Percentiles rank a stretch among this genome's conserved stretches.
These are phyloP conservation scores for Fraxinus dipetala DNA, from an alignment of 305 asterid genomes.

Conservation along the genomic window DNA sequence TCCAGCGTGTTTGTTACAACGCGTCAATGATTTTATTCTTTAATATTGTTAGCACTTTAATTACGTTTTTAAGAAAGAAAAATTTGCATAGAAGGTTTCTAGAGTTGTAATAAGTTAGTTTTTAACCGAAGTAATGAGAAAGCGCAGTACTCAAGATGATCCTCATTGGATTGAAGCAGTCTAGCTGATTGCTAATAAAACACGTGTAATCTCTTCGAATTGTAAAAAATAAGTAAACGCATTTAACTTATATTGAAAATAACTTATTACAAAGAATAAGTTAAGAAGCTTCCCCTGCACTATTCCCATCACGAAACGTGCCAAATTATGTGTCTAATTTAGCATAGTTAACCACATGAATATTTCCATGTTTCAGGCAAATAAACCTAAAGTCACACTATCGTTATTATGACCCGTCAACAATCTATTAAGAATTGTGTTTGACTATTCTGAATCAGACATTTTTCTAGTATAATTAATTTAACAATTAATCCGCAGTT, in stretches of 20 bases:
- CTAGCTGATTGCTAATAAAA: not conserved
- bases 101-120: not conserved
- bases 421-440: not conserved
- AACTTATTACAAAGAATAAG: too few species aligned
- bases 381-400: too few species aligned
- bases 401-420: too few species aligned
- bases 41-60: not conserved
- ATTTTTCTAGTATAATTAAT: not conserved
- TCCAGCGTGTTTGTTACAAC: not conserved
- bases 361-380: too few species aligned
- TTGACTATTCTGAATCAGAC: not conserved
- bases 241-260: too few species aligned
- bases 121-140: not conserved
- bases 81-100: not conserved
- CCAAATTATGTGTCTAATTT: not conserved
- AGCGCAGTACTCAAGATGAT: not conserved
- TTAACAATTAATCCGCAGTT: not conserved
- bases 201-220: not conserved
- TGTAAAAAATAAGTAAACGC: not conserved
- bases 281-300: not conserved
- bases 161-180: not conserved
- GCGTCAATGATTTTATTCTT: not conserved
- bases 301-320: not conserved
- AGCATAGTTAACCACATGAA: not conserved
- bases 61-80: not conserved